Evolutionary conservation across 768 basidiomycete genomes (phyloP), one percentile per base, ranked within the genome.

Genomic region (Boletus speciosus): DNA sequence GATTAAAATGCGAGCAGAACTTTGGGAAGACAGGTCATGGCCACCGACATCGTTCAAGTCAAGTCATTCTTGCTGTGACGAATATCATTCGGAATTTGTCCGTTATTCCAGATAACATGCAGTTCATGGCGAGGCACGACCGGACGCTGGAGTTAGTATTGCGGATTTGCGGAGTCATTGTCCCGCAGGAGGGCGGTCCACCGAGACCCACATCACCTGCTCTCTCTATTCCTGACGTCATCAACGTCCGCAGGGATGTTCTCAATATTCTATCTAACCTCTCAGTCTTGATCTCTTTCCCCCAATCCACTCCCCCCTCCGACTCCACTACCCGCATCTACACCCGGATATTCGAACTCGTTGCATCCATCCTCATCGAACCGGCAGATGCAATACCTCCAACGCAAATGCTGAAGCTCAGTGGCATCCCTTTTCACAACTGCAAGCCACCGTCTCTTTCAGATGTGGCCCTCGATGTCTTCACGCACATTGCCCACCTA

Each of bases 81-180:
- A 93, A 90, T 68, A 83, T 98, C 63, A 75, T 98, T 49, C 89
- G 93, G 43, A 97, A 96, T 73, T 77, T 97, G 60, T 83, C 90
- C n/a, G 74, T 84, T 56, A 75, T 86, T 53, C 73, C 71, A 7
- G 88, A 95, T 58, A 96, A 96, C 62, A 68, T 78, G 56, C 74
- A 75, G 41, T 83, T 81, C 62, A 76, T 96, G 62, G 80, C 85
- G 1, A 78, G 74, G 38, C 84, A 90, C 54, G 78, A 80, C 6
- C 77, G 84, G 47, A 68, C 90, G 12, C 69, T 92, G 35, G 81
- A 84, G 61, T 62, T 90, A 27, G 62, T 94, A 46, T 76, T 93
- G 27, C 85, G 86, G 10, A 58, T 92, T n/a, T 87, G 85, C 65
- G 73, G 74, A 45, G 70, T 87, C n/a, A 71, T 72, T 35, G 60